Percentiles rank a stretch among this genome's conserved stretches.
phyloP scores from a whole-genome alignment of 331 rosid species.

The Quercus phellos region DNA sequence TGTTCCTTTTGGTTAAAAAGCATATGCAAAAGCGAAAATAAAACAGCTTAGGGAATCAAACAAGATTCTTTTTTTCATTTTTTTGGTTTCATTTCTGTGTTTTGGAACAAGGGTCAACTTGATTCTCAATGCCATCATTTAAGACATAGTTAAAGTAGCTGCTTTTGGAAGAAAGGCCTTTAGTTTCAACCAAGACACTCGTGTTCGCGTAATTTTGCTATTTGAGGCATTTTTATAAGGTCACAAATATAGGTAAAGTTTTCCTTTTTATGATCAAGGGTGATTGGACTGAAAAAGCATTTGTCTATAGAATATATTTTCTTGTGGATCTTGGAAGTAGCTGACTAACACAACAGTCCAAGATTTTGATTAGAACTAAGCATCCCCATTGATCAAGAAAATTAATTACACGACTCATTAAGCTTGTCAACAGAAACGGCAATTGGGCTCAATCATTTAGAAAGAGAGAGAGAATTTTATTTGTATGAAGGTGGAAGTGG shows the following conservation, averaged over 20 bases:
- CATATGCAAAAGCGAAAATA: not conserved
- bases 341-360: not conserved
- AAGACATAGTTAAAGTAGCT: not conserved
- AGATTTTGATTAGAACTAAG: slow-evolving; percentile 12
- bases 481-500: not conserved
- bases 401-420: not conserved
- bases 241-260: not conserved
- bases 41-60: not conserved
- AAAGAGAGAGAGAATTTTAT: not conserved
- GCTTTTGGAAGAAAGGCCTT: not conserved
- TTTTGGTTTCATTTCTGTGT: not conserved
- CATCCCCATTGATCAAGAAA: slow-evolving; percentile 15
- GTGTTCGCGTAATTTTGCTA: not conserved
- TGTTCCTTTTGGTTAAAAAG: not conserved
- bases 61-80: not conserved
- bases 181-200: not conserved
- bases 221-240: not conserved
- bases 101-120: not conserved
- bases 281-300: not conserved
- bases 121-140: not conserved
- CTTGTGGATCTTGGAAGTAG: slow-evolving; percentile 1
- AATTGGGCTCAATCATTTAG: slow-evolving; percentile 17
- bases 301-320: not conserved
- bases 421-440: slow-evolving; percentile 14
- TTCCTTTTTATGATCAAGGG: not conserved